phyloP scores from a whole-genome alignment of 1,284 basidiomycete genomes.

The Phaffia rhodozyma region DNA sequence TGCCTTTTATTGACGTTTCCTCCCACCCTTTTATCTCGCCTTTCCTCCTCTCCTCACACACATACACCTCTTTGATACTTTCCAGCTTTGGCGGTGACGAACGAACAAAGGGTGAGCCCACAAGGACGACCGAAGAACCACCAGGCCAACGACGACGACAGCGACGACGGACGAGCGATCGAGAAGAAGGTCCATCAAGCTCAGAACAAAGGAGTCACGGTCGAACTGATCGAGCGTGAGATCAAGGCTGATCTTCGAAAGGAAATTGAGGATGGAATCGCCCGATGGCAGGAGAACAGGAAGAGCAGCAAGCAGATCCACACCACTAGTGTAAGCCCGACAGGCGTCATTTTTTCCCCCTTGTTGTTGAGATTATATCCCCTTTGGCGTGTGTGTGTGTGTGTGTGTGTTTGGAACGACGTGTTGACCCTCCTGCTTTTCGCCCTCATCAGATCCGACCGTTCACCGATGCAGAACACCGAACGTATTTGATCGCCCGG shows the following conservation, averaged over 20 bases:
- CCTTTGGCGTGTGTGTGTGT: too few relatives aligned
- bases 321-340: constrained; percentile 33
- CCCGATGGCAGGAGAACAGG: constrained; percentile 40
- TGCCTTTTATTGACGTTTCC: too few relatives aligned
- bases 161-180: constrained; percentile 39
- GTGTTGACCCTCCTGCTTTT: too few relatives aligned
- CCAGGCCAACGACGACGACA: constrained; percentile 31
- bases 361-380: too few relatives aligned
- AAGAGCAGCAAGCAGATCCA: constrained; percentile 45
- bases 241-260: constrained; percentile 36
- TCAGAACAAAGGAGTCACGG: constrained; percentile 42
- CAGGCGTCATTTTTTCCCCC: too few relatives aligned
- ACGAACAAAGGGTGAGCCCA: constrained; percentile 45
- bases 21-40: too few relatives aligned
- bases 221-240: constrained; percentile 25
- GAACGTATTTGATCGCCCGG: constrained; percentile 45
- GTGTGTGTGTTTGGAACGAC: too few relatives aligned
- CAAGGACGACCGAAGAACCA: constrained; percentile 13
- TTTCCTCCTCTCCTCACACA: too few relatives aligned
- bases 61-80: too few relatives aligned
- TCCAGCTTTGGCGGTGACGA: constrained; percentile 27
- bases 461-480: constrained; percentile 44
- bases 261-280: constrained; percentile 36
- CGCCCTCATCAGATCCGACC: constrained; percentile 36
- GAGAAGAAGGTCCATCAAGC: constrained; percentile 42